These are phyloP conservation scores for Fusarium tjaetaba DNA, from an alignment of 2,329 filamentous ascomycete species.

Conservation along the genomic window DNA sequence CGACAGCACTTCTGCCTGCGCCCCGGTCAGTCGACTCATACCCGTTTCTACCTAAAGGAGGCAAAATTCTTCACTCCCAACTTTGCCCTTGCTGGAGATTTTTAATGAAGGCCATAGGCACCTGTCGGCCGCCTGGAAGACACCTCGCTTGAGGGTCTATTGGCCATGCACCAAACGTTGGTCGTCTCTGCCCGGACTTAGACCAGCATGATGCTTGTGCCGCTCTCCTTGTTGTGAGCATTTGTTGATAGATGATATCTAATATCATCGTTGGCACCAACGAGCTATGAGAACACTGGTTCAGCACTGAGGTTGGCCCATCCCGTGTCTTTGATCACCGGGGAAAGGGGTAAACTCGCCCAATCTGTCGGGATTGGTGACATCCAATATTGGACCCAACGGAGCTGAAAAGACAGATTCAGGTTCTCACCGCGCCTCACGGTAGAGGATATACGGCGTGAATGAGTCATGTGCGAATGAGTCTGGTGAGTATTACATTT, in stretches of 20 bases:
- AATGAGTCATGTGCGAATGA: neutral
- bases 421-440: neutral
- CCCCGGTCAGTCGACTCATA: neutral
- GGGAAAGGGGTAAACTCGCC: neutral
- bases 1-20: neutral
- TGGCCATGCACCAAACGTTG: neutral
- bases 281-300: neutral
- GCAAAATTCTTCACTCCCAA: neutral
- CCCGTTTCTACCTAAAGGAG: neutral
- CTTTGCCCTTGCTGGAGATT: neutral
- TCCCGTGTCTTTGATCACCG: neutral
- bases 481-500: neutral
- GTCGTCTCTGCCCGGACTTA: neutral
- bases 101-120: neutral
- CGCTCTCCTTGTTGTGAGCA: neutral
- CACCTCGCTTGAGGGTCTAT: neutral
- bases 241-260: neutral
- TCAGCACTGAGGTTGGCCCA: neutral
- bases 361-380: neutral
- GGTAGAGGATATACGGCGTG: neutral
- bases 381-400: neutral
- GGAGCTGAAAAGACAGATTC: neutral
- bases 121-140: neutral
- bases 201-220: neutral
- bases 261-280: neutral